phyloP scores from a whole-genome alignment of 345 rosid species.

The Gossypium turneri region DNA sequence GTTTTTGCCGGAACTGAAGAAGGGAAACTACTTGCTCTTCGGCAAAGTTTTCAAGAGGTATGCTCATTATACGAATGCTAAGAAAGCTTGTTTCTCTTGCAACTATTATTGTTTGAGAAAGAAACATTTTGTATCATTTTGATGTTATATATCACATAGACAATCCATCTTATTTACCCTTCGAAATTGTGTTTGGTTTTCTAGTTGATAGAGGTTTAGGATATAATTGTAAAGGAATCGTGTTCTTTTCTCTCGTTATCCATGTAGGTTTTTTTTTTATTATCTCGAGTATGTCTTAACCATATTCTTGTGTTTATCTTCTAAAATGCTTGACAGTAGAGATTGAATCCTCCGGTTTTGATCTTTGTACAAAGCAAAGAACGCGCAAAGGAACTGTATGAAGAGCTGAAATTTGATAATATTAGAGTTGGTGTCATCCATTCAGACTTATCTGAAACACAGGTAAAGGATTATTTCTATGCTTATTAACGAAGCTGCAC shows the following conservation, averaged over 20 bases:
- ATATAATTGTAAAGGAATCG: neutral
- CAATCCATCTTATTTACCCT: neutral
- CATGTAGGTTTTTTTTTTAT: neutral
- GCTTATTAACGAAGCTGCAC: neutral
- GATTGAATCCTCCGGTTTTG: constrained; percentile 87
- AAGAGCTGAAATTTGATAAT: constrained; percentile 67
- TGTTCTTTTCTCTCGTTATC: neutral
- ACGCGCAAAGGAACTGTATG: constrained; percentile 81
- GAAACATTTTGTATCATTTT: neutral
- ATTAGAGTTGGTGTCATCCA: constrained; percentile 79
- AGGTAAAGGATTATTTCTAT: constrained; percentile 46
- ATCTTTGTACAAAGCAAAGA: constrained; percentile 90
- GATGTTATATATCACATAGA: neutral
- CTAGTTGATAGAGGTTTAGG: neutral
- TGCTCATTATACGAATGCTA: constrained; percentile 10
- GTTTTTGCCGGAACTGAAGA: constrained; percentile 92
- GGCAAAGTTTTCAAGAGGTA: constrained; percentile 94
- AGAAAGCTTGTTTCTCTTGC: constrained; percentile 4
- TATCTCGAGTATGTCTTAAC: constrained; percentile 18
- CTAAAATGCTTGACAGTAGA: constrained; percentile 50
- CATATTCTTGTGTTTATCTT: constrained; percentile 16
- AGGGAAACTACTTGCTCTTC: constrained; percentile 88
- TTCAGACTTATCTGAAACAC: constrained; percentile 63
- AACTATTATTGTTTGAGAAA: neutral
- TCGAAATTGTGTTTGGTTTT: neutral